Percentiles rank a stretch among this genome's conserved stretches.
Conservation (phyloP, 768 basidiomycete genomes). For the Pleurotus platypus region DNA sequence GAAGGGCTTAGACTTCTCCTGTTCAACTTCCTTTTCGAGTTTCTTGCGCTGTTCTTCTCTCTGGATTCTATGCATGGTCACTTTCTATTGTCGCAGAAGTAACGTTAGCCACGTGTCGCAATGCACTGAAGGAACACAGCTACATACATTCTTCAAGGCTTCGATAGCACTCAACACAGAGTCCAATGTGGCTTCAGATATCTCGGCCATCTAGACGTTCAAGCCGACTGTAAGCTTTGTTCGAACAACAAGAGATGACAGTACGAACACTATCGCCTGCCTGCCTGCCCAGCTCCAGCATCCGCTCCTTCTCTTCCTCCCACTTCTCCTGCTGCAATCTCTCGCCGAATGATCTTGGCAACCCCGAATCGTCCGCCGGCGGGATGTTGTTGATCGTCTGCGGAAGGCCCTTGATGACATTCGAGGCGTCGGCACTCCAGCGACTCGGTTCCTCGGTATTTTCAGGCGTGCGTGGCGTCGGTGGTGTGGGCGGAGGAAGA, state of each 20-base stretch:
- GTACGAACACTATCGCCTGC: conserved; percentile 46
- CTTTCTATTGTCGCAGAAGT: neutral
- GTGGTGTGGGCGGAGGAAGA: neutral
- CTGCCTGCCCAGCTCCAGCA: conserved; percentile 42
- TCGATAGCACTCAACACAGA: conserved; percentile 9
- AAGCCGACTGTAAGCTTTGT: neutral
- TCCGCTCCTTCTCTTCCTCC: conserved; percentile 45
- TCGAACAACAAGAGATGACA: neutral
- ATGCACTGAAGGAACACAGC: neutral
- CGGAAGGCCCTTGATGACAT: conserved; percentile 18
- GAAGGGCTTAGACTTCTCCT: conserved; percentile 3
- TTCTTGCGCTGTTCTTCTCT: conserved; percentile 5
- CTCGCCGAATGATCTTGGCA: conserved; percentile 14
- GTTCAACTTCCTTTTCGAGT: conserved; percentile 1
- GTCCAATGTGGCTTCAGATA: conserved; percentile 13
- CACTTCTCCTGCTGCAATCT: conserved; percentile 27
- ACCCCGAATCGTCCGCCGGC: conserved; percentile 8
- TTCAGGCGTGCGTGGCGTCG: neutral
- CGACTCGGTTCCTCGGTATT: neutral
- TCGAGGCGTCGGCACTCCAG: neutral
- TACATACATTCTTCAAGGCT: conserved; percentile 10
- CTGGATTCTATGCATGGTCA: conserved; percentile 8
- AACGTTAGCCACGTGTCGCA: neutral
- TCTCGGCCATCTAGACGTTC: conserved; percentile 9
- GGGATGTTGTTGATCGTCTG: conserved; percentile 25